Percentiles rank a stretch among this genome's conserved stretches.
Conservation (phyloP, 306 rosid species). For the Elaeagnus macrophylla region DNA sequence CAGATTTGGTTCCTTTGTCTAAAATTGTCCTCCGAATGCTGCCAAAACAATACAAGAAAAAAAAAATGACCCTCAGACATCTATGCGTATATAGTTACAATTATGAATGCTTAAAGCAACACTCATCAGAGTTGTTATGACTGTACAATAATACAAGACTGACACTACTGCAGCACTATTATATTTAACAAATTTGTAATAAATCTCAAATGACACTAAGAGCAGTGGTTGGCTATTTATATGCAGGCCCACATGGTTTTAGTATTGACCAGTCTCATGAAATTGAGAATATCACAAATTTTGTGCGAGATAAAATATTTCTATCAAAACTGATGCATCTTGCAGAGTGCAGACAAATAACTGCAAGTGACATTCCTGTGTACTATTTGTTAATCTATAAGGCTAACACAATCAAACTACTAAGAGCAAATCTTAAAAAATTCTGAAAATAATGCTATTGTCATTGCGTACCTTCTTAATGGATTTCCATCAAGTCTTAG, state of each 20-base stretch:
- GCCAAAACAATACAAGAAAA: slow-evolving; percentile 19
- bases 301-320: too few relatives aligned
- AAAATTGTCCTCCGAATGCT: slow-evolving; percentile 83
- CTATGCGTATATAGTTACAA: not conserved
- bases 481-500: slow-evolving; percentile 90
- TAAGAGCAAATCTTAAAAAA: not conserved
- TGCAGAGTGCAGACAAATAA: too few relatives aligned
- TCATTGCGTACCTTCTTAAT: slow-evolving; percentile 60
- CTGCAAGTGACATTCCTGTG: not conserved
- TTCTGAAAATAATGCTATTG: not conserved
- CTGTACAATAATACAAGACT: not conserved
- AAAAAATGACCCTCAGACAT: not conserved
- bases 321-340: too few relatives aligned
- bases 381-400: not conserved
- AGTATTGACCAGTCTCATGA: too few relatives aligned
- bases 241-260: too few relatives aligned
- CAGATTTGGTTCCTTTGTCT: slow-evolving; percentile 80
- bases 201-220: too few relatives aligned
- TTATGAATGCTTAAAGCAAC: not conserved
- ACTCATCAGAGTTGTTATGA: not conserved
- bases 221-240: too few relatives aligned
- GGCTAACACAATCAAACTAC: not conserved
- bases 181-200: too few relatives aligned
- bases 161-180: too few relatives aligned
- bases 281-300: too few relatives aligned